Conservation (phyloP, 2,329 filamentous ascomycete genomes). For the Aspergillus sp. region DNA sequence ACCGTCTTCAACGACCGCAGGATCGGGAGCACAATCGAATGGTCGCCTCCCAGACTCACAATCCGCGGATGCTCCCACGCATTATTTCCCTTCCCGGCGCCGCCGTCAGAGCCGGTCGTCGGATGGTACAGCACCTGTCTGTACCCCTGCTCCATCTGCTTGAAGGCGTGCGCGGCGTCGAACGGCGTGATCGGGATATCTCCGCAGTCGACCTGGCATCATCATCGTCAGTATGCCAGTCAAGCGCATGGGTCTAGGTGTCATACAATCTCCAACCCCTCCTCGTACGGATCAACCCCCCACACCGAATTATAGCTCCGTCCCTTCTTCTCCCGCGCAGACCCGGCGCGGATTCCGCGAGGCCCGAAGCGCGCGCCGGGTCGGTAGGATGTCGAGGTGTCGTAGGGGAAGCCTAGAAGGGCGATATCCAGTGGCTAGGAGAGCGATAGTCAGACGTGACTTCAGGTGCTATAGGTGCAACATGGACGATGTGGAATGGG, state of each 20-base stretch:
- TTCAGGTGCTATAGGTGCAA: no score
- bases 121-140: constrained; percentile 10
- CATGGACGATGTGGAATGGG: no score
- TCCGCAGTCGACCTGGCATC: constrained; percentile 20
- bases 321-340: constrained; percentile 19
- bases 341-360: constrained; percentile 20
- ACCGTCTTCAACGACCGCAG: constrained; percentile 15
- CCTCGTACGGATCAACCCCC: constrained; percentile 18
- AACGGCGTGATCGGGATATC: constrained; percentile 20
- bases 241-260: background rate
- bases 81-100: no score
- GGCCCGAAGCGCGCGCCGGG: constrained; percentile 25
- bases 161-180: constrained; percentile 15
- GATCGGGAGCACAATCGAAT: constrained; percentile 17
- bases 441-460: no score
- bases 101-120: no score
- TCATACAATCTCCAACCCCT: constrained; percentile 10
- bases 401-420: constrained; percentile 25
- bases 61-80: constrained; percentile 10
- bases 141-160: constrained; percentile 18
- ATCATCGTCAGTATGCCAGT: no score
- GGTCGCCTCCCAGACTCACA: constrained; percentile 16
- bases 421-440: constrained; percentile 21
- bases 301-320: constrained; percentile 20
- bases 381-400: constrained; percentile 23